Base-by-base conservation (phyloP, 2,329 filamentous ascomycete genomes). In the Alternaria infectoria region DNA sequence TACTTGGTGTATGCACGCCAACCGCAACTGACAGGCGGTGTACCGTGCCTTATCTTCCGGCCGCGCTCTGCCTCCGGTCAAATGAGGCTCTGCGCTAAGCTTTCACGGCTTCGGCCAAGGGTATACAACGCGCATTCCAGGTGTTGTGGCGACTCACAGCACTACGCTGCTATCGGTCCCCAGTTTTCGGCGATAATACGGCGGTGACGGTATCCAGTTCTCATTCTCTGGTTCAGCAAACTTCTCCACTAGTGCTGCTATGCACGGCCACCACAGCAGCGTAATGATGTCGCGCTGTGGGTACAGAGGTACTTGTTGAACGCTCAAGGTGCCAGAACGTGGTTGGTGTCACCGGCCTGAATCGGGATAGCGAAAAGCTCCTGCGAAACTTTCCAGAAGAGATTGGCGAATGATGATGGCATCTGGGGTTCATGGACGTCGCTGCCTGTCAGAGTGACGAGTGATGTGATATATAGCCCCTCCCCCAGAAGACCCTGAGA, bases 221-320 rank as follows among this genome's bases (percentile, higher is more conserved):
- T 64, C 63, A 61, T 73, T 73, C 61, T 71, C 69, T 74, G 70
- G 70, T 66, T 61, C 62, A 64, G 65, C 64, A 70, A 65, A 68
- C 55, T 67, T 69, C 60, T 69, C 62, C 70, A 63, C 66, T 71
- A 72, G 68, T 64, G 66, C 45, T 64, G 47, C 60, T 54, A 57
- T 67, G 51, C 57, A 68, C 65, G 66, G 69, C 23, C 65, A 61
- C 56, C 44, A 51, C 66, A 65, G 70, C 69, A 64, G 61, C 50
- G 32, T 65, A 56, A 73, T 74, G 68, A 73, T 74, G 72, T 74
- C 68, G 69, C 58, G 63, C 15, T 69, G 72, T 74, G 72, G 72
- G 59, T 73, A 74, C 71, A 59, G 26, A 69, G 68, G 59, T 74
- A 69, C 68, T 69, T 71, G 71, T 70, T 72, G 70, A 65, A 67